Base-by-base conservation (phyloP, 208 protist species). In the Tritrichomonas foetus region DNA sequence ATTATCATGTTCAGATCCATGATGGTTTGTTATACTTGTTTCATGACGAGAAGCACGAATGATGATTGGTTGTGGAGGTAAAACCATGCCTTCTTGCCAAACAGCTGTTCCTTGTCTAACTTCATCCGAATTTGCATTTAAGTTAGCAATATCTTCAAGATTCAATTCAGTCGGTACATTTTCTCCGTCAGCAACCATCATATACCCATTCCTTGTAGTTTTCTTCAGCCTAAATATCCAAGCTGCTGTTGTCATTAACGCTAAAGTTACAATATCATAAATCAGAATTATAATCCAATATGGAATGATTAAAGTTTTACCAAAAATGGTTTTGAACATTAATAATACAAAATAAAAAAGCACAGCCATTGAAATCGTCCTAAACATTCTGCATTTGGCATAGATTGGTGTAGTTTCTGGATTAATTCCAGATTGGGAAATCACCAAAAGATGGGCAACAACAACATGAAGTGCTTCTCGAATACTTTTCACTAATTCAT, bases 371-470 rank as follows among this genome's bases (percentile, higher is more conserved):
- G 64, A 69, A 30, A 69, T 69, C n/a, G 64, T 69, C 5, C n/a
- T 16, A 69, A 82, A 82, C 1, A 82, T 82, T 27, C 50, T 82
- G 41, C n/a, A 82, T 53, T 39, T 49, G 2, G 33, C 41, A 9
- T 39, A 14, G 11, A 82, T 82, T 53, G 74, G 74, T 53, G 74
- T 82, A 50, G 74, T 82, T 22, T 82, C 74, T 47, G 74, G 74
- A 50, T 82, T 41, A 53, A 82, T 82, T 49, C 74, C 74, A 47
- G 74, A 47, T 53, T 39, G 74, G 9, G 33, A 39, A 30, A 82
- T 41, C 8, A 82, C 30, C 30, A 82, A 41, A 20, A 82, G 33
- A 30, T 82, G 74, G 0, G 74, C 74, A 0, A 50, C 0, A 82
- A 82, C 74, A 69, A 69, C 64, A 69, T 5, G 8, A 5, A 5